Conservation (phyloP, 768 basidiomycete genomes). For the Gloeopeniophorella convolvens region DNA sequence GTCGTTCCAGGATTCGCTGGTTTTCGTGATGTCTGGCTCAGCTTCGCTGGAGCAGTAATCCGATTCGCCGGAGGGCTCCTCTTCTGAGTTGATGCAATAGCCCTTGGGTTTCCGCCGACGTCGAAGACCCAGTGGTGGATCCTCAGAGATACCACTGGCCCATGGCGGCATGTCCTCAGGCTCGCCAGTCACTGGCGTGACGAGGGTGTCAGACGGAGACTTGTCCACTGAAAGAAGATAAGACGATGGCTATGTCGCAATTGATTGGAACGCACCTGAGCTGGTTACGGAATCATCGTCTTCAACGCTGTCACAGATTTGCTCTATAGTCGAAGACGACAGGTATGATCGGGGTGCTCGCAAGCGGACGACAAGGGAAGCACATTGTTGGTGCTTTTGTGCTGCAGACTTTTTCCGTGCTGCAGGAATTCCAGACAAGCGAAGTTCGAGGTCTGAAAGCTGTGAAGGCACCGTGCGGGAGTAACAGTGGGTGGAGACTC, state of each 20-base stretch:
- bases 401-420: slow-evolving; percentile 12
- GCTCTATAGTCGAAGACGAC: neutral
- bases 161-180: slow-evolving; percentile 2
- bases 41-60: slow-evolving; percentile 32
- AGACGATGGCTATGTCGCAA: neutral
- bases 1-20: slow-evolving; percentile 8
- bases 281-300: slow-evolving; percentile 4
- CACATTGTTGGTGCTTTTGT: slow-evolving; percentile 14
- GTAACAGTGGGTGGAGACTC: slow-evolving; percentile 20
- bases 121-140: slow-evolving; percentile 10
- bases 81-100: slow-evolving; percentile 13
- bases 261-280: slow-evolving; percentile 1
- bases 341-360: slow-evolving; percentile 8
- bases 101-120: slow-evolving; percentile 11
- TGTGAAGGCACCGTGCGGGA: neutral
- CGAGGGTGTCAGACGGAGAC: slow-evolving; percentile 16
- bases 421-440: slow-evolving; percentile 7
- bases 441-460: slow-evolving; percentile 13
- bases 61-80: slow-evolving; percentile 29
- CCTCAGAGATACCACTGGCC: slow-evolving; percentile 10
- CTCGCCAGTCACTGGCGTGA: slow-evolving; percentile 11
- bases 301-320: neutral
- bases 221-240: neutral
- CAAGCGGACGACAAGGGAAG: slow-evolving; percentile 15
- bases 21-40: slow-evolving; percentile 22